Base-by-base conservation (phyloP, 306 rosid genomes). In the Ceratonia siliqua region DNA sequence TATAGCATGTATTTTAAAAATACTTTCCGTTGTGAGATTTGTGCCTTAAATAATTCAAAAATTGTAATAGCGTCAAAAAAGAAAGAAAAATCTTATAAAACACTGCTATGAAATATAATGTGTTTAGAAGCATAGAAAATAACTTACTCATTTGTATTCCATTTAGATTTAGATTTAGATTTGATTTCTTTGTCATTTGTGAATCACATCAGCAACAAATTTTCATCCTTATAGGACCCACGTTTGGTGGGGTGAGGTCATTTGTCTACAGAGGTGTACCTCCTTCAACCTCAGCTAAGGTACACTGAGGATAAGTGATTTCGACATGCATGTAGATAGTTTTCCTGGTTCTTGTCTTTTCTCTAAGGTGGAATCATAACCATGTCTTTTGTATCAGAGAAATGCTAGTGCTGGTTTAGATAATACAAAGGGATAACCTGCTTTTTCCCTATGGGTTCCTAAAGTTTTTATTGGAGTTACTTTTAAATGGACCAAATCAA, bases 301-400 rank as follows among this genome's bases (percentile, higher is more conserved):
- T 39, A 8, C 12, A 8, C 12, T 3, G 8, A 13, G 39, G 38
- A 55, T 65, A 45, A n/a, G 56, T 65, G 25, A 8, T 43, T 30
- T 46, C 22, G 30, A 42, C 13, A 27, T 56, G 61, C 21, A 12
- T 8, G 8, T 7, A 35, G 68, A 62, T 78, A 32, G 67, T 70
- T 53, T 43, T 72, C 41, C 2, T 32, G 46, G 25, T 22, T 79
- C 41, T 79, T 64, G 69, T 73, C 63, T 46, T 73, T 43, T 61
- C 64, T 65, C 13, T 3, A 4, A 9, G 35, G 63, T 32, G 78
- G 63, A 79, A 18, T 46, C 70, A 64, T 72, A 58, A 62, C 68
- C 43, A 28, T 62, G 41, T 30, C 14, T 70, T 61, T 70, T 41
- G 25, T 48, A 17, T 36, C 10, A 35, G 22, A 13, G 70, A 15